Evolutionary conservation across 2,329 filamentous ascomycete species (phyloP), one percentile per base, ranked within the genome.

Genomic region (Didymella pinodella): DNA sequence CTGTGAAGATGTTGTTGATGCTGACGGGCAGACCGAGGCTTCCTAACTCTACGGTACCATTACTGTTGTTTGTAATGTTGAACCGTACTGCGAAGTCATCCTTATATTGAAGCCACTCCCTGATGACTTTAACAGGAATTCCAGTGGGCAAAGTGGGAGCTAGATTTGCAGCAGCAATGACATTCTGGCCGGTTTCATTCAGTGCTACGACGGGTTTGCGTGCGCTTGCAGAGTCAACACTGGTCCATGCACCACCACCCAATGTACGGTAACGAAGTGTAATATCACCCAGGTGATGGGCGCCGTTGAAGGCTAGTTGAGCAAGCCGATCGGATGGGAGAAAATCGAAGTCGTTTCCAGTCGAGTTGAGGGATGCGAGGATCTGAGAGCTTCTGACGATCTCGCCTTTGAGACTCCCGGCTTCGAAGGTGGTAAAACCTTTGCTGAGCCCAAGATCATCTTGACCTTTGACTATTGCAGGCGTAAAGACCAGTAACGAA

Each of bases 1-100:
- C 77, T 12, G 81, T 85, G 66, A 88, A 88, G 64, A 88, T 86
- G 69, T 83, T 88, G 74, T 88, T 88, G 75, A 87, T 86, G 67
- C 86, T 84, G 20, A 84, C 80, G 0, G 85, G 85, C 49, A 88
- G 82, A 0, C 85, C 86, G 1, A 88, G 76, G 47, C 82, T 82
- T 1, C 86, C 86, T 5, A 88, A 71, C 57, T 88, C 85, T 2
- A 88, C 55, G 0, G 74, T 58, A 0, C 67, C 61, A 0, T 65
- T 63, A 0, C 71, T 81, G 0, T 70, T 71, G 59, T 86, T 87
- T 10, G 75, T 76, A 20, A 87, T 63, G 2, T 80, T 85, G 68
- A 87, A 83, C 16, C 77, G 77, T 3, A 88, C 73, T 6, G 78
- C 82, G 2, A 88, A 67, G 57, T 86, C 83, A 1, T 79, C 80